Evolutionary conservation across 768 basidiomycete species (phyloP).

Genomic region (Termitomyces sp.): DNA sequence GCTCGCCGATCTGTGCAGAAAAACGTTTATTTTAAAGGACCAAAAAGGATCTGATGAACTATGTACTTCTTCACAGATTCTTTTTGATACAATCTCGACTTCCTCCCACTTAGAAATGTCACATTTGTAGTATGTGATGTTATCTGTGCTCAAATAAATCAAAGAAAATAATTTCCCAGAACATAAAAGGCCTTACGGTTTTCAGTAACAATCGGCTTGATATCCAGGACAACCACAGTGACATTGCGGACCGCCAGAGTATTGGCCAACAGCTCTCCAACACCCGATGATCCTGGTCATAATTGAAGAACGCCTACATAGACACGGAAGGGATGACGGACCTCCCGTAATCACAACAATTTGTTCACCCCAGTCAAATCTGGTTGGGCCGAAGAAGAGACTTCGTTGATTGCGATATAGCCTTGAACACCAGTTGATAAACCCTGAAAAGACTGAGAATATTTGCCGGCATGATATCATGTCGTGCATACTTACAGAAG

Average conservation of each 20-base stretch:
- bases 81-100: constrained; percentile 69
- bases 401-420: constrained; percentile 73
- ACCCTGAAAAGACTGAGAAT: constrained; percentile 37
- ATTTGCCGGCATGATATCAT: neutral
- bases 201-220: constrained; percentile 71
- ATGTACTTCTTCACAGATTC: constrained; percentile 72
- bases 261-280: constrained; percentile 85
- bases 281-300: constrained; percentile 71
- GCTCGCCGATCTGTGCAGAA: constrained; percentile 64
- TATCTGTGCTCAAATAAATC: constrained; percentile 39
- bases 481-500: constrained; percentile 54
- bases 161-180: neutral
- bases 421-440: constrained; percentile 62
- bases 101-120: constrained; percentile 88
- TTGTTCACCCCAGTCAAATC: constrained; percentile 83
- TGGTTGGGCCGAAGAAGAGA: constrained; percentile 51
- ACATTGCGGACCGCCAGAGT: constrained; percentile 81
- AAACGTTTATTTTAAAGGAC: neutral
- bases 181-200: constrained; percentile 46
- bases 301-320: neutral
- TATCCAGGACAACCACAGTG: constrained; percentile 80
- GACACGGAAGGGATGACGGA: constrained; percentile 24
- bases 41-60: constrained; percentile 3
- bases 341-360: constrained; percentile 91
- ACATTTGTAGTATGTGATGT: constrained; percentile 82